Evolutionary conservation across 2,329 filamentous ascomycete species (phyloP).

Genomic region (Lojkania enalia): DNA sequence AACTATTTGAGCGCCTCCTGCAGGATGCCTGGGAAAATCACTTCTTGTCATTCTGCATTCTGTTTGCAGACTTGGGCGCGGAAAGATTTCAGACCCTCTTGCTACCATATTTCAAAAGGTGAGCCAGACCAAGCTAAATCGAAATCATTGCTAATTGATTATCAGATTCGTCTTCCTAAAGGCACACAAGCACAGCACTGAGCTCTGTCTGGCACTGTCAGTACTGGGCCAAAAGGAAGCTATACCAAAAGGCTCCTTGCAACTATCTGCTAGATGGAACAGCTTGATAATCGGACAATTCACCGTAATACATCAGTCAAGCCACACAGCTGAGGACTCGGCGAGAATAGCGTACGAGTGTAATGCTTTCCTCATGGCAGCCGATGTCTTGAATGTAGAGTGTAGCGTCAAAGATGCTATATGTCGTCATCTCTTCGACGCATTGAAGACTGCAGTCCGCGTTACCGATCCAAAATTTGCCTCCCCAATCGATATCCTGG

Average conservation of each 20-base stretch:
- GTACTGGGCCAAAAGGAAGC: conserved; percentile 27
- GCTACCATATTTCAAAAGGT: conserved; percentile 79
- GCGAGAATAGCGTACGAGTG: conserved; percentile 26
- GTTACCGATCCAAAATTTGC: conserved; percentile 3
- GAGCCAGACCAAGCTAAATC: conserved; percentile 13
- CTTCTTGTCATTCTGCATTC: conserved; percentile 85
- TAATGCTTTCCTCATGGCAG: conserved; percentile 35
- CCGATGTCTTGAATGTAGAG: conserved; percentile 25
- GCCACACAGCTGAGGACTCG: conserved; percentile 10
- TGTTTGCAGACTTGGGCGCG: conserved; percentile 72
- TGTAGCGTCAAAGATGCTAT: conserved; percentile 25
- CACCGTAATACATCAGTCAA: conserved; percentile 51
- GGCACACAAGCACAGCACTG: conserved; percentile 34
- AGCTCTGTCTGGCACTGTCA: conserved; percentile 38
- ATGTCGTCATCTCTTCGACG: conserved; percentile 22
- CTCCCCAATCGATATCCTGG: conserved; percentile 56
- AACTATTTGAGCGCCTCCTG: conserved; percentile 66
- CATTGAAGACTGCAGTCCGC: conserved; percentile 24
- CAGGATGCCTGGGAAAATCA: conserved; percentile 67
- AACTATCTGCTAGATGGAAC: conserved; percentile 11
- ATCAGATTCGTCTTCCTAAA: conserved; percentile 67
- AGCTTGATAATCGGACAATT: not conserved
- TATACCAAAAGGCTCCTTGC: conserved; percentile 22
- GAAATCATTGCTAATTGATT: conserved; percentile 26
- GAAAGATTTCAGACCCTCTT: conserved; percentile 79